Evolutionary conservation across 1,284 basidiomycete genomes (phyloP).

Genomic region (Chiua sp.): DNA sequence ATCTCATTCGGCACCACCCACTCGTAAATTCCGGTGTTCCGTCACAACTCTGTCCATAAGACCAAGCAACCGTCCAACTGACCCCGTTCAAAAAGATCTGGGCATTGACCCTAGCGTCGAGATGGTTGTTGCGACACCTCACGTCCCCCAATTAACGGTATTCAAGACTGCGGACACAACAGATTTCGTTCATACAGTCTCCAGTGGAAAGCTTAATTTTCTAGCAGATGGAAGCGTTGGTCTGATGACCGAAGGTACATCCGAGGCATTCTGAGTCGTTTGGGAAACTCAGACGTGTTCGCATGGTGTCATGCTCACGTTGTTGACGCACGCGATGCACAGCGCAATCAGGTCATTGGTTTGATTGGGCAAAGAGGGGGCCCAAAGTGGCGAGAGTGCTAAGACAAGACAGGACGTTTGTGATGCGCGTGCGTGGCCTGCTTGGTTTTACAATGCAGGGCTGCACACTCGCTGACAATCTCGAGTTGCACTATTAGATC

Average conservation of each 20-base stretch:
- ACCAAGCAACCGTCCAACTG: conserved; percentile 71
- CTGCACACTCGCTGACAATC: background rate
- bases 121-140: conserved; percentile 70
- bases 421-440: conserved; percentile 69
- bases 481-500: conserved; percentile 51
- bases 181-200: conserved; percentile 54
- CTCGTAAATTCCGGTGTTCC: no score
- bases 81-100: conserved; percentile 64
- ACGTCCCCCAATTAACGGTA: conserved; percentile 30
- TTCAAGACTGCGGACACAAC: background rate
- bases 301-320: no score
- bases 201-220: conserved; percentile 63
- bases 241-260: conserved; percentile 74
- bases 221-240: conserved; percentile 68
- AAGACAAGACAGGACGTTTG: conserved; percentile 78
- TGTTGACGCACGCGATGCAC: no score
- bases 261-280: no score
- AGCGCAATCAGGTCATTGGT: conserved; percentile 92
- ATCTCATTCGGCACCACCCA: no score
- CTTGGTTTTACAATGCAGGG: background rate
- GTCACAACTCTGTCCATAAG: conserved; percentile 36
- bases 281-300: no score
- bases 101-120: conserved; percentile 76
- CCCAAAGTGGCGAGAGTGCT: conserved; percentile 69
- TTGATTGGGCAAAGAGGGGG: conserved; percentile 78